Percentiles rank a stretch among this genome's conserved stretches.
Conservation (phyloP, 768 basidiomycete genomes). For the Psilocybe sp. region DNA sequence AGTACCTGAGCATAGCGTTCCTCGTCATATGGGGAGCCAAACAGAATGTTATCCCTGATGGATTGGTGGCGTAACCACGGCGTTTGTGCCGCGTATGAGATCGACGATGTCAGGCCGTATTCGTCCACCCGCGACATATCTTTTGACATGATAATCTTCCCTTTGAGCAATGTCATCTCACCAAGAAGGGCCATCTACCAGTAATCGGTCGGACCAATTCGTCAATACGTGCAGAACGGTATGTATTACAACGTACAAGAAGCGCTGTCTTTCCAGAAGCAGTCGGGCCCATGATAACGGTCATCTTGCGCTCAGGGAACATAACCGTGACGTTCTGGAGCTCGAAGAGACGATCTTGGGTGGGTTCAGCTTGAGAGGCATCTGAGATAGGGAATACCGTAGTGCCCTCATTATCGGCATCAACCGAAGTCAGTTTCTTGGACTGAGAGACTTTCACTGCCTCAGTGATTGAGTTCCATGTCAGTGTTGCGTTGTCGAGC, state of each 20-base stretch:
- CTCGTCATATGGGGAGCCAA: slow-evolving; percentile 70
- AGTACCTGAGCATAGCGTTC: slow-evolving; percentile 73
- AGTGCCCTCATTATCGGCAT: slow-evolving; percentile 15
- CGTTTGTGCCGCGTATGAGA: slow-evolving; percentile 73
- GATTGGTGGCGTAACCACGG: slow-evolving; percentile 72
- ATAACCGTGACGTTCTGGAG: slow-evolving; percentile 60
- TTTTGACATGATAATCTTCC: slow-evolving; percentile 64
- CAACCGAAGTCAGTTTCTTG: slow-evolving; percentile 18
- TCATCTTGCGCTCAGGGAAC: slow-evolving; percentile 72
- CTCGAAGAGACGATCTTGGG: slow-evolving; percentile 56
- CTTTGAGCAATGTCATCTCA: slow-evolving; percentile 57
- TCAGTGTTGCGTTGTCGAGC: slow-evolving; percentile 56
- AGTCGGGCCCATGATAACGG: slow-evolving; percentile 75
- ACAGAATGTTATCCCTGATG: slow-evolving; percentile 79
- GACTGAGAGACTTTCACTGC: slow-evolving; percentile 6
- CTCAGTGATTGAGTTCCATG: slow-evolving; percentile 57
- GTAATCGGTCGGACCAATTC: too few relatives aligned
- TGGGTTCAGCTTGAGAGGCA: slow-evolving; percentile 15
- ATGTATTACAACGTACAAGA: slow-evolving; percentile 40
- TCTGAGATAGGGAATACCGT: slow-evolving; percentile 19
- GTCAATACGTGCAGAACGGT: too few relatives aligned
- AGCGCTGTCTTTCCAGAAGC: slow-evolving; percentile 83
- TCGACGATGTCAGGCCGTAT: slow-evolving; percentile 55
- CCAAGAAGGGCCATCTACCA: slow-evolving; percentile 66
- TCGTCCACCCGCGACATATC: slow-evolving; percentile 56